These are phyloP conservation scores for Boletus edulis DNA, from an alignment of 768 basidiomycete species.

Conservation along the genomic window DNA sequence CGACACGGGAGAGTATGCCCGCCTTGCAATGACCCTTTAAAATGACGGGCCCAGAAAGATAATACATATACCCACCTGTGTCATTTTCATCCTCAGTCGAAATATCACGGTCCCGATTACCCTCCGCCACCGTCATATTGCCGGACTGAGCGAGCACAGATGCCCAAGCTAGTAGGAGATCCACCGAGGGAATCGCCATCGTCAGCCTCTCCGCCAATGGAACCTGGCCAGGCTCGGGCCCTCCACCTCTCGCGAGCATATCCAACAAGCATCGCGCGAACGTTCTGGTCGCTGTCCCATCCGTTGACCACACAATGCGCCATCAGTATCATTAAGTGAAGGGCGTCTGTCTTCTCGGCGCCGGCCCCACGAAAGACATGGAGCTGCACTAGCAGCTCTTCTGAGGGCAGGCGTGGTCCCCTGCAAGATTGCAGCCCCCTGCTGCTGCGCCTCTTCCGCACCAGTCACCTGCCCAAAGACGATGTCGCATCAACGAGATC, in stretches of 20 bases:
- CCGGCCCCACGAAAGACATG: conserved; percentile 36
- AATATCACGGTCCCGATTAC: conserved; percentile 41
- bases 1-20: conserved; percentile 49
- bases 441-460: conserved; percentile 31
- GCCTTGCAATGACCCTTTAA: background rate
- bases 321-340: conserved; percentile 43
- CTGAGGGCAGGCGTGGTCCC: conserved; percentile 41
- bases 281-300: conserved; percentile 43
- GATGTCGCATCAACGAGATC: conserved; percentile 39
- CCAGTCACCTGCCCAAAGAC: conserved; percentile 33
- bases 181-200: conserved; percentile 38
- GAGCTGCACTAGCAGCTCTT: conserved; percentile 42
- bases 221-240: conserved; percentile 6
- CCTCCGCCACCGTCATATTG: conserved; percentile 43
- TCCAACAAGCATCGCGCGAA: conserved; percentile 48
- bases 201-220: conserved; percentile 39
- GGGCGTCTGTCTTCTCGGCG: conserved; percentile 29
- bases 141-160: conserved; percentile 27
- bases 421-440: conserved; percentile 32
- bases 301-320: conserved; percentile 53
- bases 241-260: conserved; percentile 25
- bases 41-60: conserved; percentile 2
- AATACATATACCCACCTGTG: too few relatives aligned
- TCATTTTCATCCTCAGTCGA: too few relatives aligned
- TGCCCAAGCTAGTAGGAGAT: conserved; percentile 34